These are phyloP conservation scores for Fragosphaeria purpurea DNA, from an alignment of 2,329 filamentous ascomycete species.

Conservation along the genomic window DNA sequence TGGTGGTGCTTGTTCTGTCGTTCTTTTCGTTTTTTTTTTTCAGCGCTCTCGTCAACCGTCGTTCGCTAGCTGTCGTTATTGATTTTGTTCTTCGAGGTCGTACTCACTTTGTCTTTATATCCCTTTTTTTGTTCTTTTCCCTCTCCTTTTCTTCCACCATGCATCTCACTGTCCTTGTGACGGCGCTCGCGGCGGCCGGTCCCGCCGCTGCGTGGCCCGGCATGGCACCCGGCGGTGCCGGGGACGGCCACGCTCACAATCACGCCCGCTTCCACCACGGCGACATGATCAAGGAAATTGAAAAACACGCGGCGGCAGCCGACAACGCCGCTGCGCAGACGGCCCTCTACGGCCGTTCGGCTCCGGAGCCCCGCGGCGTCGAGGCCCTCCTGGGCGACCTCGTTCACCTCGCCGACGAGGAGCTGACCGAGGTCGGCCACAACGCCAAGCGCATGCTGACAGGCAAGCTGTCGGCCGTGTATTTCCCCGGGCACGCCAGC, in stretches of 20 bases:
- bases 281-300: constrained; percentile 7
- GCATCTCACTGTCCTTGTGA: constrained; percentile 3
- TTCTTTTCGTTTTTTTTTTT: too few relatives aligned
- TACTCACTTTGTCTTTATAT: neutral
- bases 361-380: neutral
- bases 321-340: neutral
- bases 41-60: neutral
- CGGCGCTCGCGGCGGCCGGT: constrained; percentile 4
- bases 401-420: constrained; percentile 13
- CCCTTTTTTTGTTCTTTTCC: neutral
- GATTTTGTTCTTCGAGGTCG: neutral
- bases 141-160: neutral
- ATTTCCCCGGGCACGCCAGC: too few relatives aligned
- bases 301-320: neutral
- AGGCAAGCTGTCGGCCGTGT: constrained; percentile 1
- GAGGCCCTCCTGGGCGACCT: constrained; percentile 27
- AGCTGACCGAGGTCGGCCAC: constrained; percentile 25
- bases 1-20: too few relatives aligned
- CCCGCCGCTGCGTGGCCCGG: constrained; percentile 9
- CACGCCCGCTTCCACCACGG: constrained; percentile 4
- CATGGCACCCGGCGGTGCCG: constrained; percentile 5
- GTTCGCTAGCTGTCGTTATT: neutral
- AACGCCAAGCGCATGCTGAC: constrained; percentile 28
- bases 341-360: neutral
- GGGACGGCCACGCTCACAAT: neutral